Evolutionary conservation across 2,329 filamentous ascomycete genomes (phyloP), one percentile per base, ranked within the genome.

Genomic region (Diaporthe humulicola): DNA sequence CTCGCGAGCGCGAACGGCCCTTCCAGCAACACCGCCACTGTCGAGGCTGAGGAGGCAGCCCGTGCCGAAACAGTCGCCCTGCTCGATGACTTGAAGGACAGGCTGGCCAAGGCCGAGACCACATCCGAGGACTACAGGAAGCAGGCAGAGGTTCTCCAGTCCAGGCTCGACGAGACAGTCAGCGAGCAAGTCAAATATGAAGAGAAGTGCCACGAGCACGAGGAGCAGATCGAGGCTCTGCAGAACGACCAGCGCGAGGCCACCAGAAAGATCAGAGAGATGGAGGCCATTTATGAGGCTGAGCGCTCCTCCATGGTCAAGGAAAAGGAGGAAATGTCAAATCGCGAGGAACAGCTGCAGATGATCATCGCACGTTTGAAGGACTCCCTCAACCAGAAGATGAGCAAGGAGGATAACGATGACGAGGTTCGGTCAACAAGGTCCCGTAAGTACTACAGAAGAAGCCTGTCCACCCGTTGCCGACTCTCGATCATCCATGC

Each of bases 201-300:
- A 83, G 96, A 98, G 82, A 92, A 91, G 77, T 88, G 94, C 60
- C 96, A 98, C 82, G 96, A 98, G 84, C 92, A 91, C 80, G 95
- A 97, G 76, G 94, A 96, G 83, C 92, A 93, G 81, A 90, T 96
- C 74, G 95, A 98, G 83, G 87, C 90, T 10, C 88, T 98, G 71
- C 92, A 92, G 81, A 95, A 94, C 80, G 95, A 98, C 81, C 96
- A 97, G 85, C 91, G 94, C 79, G 96, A 98, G 79, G 89, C 93
- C 73, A 91, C 93, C 40, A 91, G 95, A 77, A 93, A 97, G 84
- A 94, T 95, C 81, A 92, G 96, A 77, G 97, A 99, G 83, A 92
- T 98, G 86, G 96, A 98, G 84, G 92, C 93, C 77, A 96, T 97
- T 77, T 97, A 98, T 83, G 96, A 98, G 83, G 92, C 94, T 58